Conservation (phyloP, 176 grass and related monocot species). For the Raddia distichophylla region DNA sequence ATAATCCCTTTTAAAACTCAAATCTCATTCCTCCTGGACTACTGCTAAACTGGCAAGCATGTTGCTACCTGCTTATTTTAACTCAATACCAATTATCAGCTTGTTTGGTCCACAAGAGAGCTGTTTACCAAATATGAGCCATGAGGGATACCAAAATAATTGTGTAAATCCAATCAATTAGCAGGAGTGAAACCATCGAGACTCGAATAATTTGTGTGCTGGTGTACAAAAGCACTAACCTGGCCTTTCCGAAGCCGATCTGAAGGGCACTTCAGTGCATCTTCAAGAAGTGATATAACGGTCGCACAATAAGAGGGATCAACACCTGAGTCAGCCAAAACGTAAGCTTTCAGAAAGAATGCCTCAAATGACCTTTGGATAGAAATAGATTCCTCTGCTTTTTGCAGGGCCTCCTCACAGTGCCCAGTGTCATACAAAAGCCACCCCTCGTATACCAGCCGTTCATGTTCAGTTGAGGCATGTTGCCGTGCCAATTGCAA, state of each 20-base stretch:
- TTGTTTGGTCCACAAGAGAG: neutral
- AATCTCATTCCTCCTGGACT: conserved; percentile 14
- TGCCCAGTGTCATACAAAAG: conserved; percentile 93
- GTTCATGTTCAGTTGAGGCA: conserved; percentile 69
- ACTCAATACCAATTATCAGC: neutral
- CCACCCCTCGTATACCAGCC: conserved; percentile 90
- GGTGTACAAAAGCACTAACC: conserved; percentile 46
- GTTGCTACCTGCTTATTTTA: neutral
- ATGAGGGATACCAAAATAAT: conserved; percentile 13
- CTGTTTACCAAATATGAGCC: conserved; percentile 6
- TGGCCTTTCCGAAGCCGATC: conserved; percentile 96
- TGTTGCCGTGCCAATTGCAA: conserved; percentile 81
- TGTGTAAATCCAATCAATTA: conserved; percentile 12
- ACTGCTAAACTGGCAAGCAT: conserved; percentile 6
- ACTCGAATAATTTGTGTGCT: conserved; percentile 28
- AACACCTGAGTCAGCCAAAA: conserved; percentile 89
- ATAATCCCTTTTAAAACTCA: neutral
- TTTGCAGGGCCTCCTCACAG: conserved; percentile 77
- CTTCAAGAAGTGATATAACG: conserved; percentile 90
- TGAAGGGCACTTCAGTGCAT: conserved; percentile 92
- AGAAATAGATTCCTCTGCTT: conserved; percentile 84
- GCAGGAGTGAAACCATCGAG: conserved; percentile 7
- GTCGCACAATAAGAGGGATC: conserved; percentile 69
- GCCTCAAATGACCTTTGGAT: conserved; percentile 96
- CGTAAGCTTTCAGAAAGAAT: conserved; percentile 98